phyloP scores from a whole-genome alignment of 164 flowering plant species.

The Hamamelis virginiana region DNA sequence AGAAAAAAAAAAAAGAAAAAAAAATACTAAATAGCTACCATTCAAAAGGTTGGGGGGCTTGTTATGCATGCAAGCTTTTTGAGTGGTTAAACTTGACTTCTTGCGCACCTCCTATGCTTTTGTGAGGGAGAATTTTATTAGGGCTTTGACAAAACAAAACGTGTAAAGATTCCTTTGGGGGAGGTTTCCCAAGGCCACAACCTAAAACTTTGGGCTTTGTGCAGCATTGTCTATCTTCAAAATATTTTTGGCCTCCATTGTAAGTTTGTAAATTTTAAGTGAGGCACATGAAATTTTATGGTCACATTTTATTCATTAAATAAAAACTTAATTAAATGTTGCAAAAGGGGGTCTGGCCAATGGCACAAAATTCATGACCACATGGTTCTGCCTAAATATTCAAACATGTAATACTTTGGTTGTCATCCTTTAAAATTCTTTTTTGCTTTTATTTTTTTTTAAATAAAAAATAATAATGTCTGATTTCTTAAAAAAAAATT shows the following conservation, averaged over 20 bases:
- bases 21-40: too few relatives aligned
- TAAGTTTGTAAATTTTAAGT: slow-evolving; percentile 1
- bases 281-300: slow-evolving; percentile 6
- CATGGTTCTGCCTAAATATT: background rate
- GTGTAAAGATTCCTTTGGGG: slow-evolving; percentile 29
- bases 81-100: too few relatives aligned
- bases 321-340: background rate
- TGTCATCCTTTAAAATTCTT: too few relatives aligned
- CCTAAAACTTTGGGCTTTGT: slow-evolving; percentile 18
- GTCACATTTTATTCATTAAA: background rate
- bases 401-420: too few relatives aligned
- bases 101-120: too few relatives aligned
- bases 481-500: too few relatives aligned
- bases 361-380: background rate
- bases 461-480: too few relatives aligned
- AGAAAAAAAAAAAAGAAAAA: too few relatives aligned
- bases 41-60: too few relatives aligned
- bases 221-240: background rate
- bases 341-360: background rate
- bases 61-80: too few relatives aligned
- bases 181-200: slow-evolving; percentile 28
- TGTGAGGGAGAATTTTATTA: background rate
- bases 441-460: too few relatives aligned
- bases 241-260: slow-evolving; percentile 2
- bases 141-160: slow-evolving; percentile 11